phyloP scores from a whole-genome alignment of 2,329 filamentous ascomycete species.

The Capronia americana region DNA sequence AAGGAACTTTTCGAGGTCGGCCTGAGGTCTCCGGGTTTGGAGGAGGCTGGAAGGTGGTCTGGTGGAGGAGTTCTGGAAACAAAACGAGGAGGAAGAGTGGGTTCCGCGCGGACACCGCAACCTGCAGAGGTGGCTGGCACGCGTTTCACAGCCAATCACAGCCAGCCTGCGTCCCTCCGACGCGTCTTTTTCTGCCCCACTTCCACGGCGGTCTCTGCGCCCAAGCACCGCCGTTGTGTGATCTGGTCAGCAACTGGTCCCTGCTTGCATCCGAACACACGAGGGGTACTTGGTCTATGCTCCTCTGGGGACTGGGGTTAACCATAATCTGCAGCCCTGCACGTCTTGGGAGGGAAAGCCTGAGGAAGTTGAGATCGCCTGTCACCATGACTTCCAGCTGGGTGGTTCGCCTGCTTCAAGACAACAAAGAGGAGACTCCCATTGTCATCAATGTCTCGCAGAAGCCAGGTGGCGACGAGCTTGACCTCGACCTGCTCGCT shows the following conservation, averaged over 20 bases:
- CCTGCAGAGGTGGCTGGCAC: background rate
- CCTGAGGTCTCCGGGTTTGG: constrained; percentile 19
- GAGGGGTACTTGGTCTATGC: constrained; percentile 8
- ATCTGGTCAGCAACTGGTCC: background rate
- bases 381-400: constrained; percentile 23
- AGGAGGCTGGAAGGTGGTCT: constrained; percentile 26
- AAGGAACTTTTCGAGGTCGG: constrained; percentile 30
- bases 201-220: background rate
- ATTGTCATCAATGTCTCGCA: constrained; percentile 59
- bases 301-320: constrained; percentile 6
- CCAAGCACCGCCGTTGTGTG: background rate
- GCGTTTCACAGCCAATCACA: constrained; percentile 5
- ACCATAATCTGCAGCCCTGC: background rate
- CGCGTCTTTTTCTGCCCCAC: constrained; percentile 2
- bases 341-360: background rate
- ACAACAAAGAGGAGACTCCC: constrained; percentile 23
- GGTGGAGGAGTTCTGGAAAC: constrained; percentile 22
- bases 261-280: constrained; percentile 1
- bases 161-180: background rate
- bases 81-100: constrained; percentile 22
- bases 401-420: constrained; percentile 30
- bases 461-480: constrained; percentile 40
- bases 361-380: background rate
- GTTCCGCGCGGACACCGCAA: constrained; percentile 10
- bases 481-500: constrained; percentile 63